Conservation (phyloP, 257 asterid genomes). For the Solanum clarkiae region DNA sequence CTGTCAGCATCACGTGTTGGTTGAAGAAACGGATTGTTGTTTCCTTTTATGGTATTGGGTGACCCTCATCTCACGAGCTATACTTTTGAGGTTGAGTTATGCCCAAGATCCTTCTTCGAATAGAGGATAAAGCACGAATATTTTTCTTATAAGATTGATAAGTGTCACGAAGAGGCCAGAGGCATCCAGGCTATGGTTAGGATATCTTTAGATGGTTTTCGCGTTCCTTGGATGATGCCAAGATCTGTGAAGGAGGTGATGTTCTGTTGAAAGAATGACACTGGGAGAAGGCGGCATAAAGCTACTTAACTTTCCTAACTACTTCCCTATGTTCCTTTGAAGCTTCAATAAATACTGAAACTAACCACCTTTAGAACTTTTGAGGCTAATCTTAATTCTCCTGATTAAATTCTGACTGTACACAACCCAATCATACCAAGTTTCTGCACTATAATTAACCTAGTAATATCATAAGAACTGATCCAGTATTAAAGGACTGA, state of each 20-base stretch:
- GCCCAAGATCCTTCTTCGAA: background rate
- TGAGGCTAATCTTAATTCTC: background rate
- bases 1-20: background rate
- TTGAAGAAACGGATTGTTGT: background rate
- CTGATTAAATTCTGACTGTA: background rate
- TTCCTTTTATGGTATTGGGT: background rate
- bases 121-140: background rate
- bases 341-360: background rate
- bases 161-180: background rate
- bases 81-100: background rate
- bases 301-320: background rate
- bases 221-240: background rate
- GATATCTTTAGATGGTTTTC: background rate
- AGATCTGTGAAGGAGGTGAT: background rate
- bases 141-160: background rate
- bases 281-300: background rate
- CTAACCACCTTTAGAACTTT: background rate
- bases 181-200: background rate
- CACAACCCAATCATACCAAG: background rate
- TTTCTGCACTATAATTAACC: background rate
- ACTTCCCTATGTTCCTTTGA: background rate
- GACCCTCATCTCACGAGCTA: background rate
- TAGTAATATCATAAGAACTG: background rate
- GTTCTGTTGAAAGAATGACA: background rate
- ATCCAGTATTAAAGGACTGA: background rate